Percentiles rank a stretch among this genome's conserved stretches.
Evolutionary conservation across 2,329 filamentous ascomycete genomes (phyloP).

Genomic region (Parastagonospora avenae): DNA sequence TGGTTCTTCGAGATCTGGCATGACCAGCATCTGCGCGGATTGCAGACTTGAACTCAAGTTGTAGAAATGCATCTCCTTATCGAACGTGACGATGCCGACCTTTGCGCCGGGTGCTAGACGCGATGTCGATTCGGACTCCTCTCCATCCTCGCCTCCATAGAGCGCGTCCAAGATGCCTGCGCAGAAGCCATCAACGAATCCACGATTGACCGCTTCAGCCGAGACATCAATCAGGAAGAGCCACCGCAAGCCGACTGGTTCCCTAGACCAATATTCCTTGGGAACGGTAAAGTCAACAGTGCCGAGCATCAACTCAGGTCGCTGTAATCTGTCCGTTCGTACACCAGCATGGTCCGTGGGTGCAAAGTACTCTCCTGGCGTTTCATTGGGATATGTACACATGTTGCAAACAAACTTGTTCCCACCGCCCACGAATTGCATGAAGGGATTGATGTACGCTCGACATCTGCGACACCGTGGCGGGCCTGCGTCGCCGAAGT

Average conservation of each 20-base stretch:
- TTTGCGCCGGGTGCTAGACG: slow-evolving; percentile 78
- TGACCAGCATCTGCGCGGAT: slow-evolving; percentile 96
- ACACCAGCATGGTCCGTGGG: slow-evolving; percentile 86
- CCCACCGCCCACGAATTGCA: slow-evolving; percentile 92
- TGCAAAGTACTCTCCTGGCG: slow-evolving; percentile 87
- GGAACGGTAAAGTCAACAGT: slow-evolving; percentile 97
- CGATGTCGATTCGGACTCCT: slow-evolving; percentile 57
- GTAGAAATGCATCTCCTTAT: slow-evolving; percentile 98
- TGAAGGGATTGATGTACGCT: slow-evolving; percentile 98
- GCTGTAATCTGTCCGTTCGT: slow-evolving; percentile 83
- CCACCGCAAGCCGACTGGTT: slow-evolving; percentile 85
- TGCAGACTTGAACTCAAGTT: slow-evolving; percentile 82
- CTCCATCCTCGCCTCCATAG: slow-evolving; percentile 66
- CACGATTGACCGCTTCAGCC: slow-evolving; percentile 87
- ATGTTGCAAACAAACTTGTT: slow-evolving; percentile 99
- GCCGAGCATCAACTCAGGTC: slow-evolving; percentile 86
- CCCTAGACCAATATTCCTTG: slow-evolving; percentile 98
- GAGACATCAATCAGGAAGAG: slow-evolving; percentile 94
- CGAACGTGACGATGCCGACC: slow-evolving; percentile 93
- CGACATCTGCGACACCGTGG: slow-evolving; percentile 91
- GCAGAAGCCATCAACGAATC: slow-evolving; percentile 88
- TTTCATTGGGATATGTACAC: slow-evolving; percentile 96
- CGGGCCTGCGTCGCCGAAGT: slow-evolving; percentile 90
- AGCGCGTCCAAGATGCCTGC: slow-evolving; percentile 84
- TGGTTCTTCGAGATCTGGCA: slow-evolving; percentile 96